phyloP scores from a whole-genome alignment of 257 asterid species.

The Plantago major region DNA sequence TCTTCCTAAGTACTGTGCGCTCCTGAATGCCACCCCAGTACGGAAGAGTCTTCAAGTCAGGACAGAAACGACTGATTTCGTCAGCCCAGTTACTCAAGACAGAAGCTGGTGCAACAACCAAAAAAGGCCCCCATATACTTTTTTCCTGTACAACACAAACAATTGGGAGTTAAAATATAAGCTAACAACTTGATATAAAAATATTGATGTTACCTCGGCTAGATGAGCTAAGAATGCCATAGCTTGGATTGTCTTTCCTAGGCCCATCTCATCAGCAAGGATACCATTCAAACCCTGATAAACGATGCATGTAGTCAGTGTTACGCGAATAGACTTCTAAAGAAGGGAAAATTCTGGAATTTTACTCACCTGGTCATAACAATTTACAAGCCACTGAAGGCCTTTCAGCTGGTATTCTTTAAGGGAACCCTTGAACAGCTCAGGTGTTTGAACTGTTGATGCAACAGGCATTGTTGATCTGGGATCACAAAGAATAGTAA shows the following conservation, averaged over 20 bases:
- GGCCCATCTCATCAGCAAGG: slow-evolving; percentile 99
- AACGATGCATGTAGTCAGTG: slow-evolving; percentile 15
- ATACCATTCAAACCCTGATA: slow-evolving; percentile 92
- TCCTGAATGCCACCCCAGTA: slow-evolving; percentile 96
- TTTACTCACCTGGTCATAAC: slow-evolving; percentile 85
- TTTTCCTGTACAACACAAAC: slow-evolving; percentile 54
- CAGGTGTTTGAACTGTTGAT: slow-evolving; percentile 86
- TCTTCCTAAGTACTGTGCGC: slow-evolving; percentile 84
- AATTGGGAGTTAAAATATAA: slow-evolving; percentile 23
- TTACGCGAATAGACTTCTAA: slow-evolving; percentile 19
- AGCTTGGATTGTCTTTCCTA: slow-evolving; percentile 97
- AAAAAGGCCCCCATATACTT: slow-evolving; percentile 98
- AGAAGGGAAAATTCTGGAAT: slow-evolving; percentile 14
- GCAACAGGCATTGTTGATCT: slow-evolving; percentile 98
- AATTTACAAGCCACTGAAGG: slow-evolving; percentile 98
- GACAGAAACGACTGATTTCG: slow-evolving; percentile 97
- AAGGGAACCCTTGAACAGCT: slow-evolving; percentile 84
- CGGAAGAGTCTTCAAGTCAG: slow-evolving; percentile 92
- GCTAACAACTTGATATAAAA: slow-evolving; percentile 14
- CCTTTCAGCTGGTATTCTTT: slow-evolving; percentile 95
- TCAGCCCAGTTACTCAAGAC: slow-evolving; percentile 98
- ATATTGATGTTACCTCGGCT: slow-evolving; percentile 69
- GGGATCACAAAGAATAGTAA: slow-evolving; percentile 23
- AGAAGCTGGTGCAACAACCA: slow-evolving; percentile 98
- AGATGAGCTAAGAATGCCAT: slow-evolving; percentile 98